Evolutionary conservation across 345 rosid species (phyloP).

Genomic region (Brassica juncea): DNA sequence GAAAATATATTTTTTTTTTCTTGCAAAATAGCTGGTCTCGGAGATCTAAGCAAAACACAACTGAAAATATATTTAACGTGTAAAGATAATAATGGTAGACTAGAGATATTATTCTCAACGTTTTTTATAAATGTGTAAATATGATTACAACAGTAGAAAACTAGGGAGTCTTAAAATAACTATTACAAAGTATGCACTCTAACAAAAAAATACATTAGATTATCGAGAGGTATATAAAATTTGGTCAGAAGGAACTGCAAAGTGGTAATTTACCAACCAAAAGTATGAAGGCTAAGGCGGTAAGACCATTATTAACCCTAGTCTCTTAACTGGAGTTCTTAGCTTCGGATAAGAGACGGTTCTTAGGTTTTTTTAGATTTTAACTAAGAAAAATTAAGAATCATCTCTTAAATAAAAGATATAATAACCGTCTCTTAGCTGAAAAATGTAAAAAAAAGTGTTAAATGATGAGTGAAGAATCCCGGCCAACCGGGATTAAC

Average conservation of each 20-base stretch:
- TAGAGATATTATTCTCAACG: neutral
- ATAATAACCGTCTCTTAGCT: too few relatives aligned
- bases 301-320: too few relatives aligned
- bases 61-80: neutral
- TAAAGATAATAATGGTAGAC: neutral
- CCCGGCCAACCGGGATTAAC: too few relatives aligned
- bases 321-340: too few relatives aligned
- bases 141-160: neutral
- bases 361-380: too few relatives aligned
- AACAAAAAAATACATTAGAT: neutral
- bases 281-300: neutral
- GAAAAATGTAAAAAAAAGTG: too few relatives aligned
- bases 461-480: too few relatives aligned
- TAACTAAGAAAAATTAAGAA: too few relatives aligned
- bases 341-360: too few relatives aligned
- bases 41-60: neutral
- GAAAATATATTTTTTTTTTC: neutral
- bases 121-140: neutral
- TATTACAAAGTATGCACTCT: neutral
- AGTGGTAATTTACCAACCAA: constrained; percentile 12
- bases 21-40: too few relatives aligned
- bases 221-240: neutral
- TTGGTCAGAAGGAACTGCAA: neutral
- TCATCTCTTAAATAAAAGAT: too few relatives aligned
- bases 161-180: neutral